Percentiles rank a stretch among this genome's conserved stretches.
Conservation (phyloP, 1,139 yeast species). For the Taphrina sp. region DNA sequence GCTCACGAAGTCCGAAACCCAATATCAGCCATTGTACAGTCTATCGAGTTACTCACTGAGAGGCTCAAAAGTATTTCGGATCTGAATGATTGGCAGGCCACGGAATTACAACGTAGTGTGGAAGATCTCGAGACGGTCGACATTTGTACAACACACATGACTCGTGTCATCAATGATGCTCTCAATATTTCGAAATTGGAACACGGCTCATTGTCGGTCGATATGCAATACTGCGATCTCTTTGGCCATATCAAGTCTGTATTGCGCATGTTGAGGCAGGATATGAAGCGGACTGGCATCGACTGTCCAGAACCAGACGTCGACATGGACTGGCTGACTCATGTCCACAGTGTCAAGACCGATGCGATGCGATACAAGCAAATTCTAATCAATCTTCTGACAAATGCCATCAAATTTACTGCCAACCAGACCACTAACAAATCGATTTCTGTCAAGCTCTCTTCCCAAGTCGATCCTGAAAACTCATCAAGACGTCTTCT, state of each 20-base stretch:
- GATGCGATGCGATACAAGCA: slow-evolving; percentile 29
- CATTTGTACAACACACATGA: slow-evolving; percentile 15
- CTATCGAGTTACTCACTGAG: slow-evolving; percentile 30
- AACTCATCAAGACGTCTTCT: background rate
- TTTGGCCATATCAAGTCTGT: background rate
- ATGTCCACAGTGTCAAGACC: background rate
- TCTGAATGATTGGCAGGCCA: background rate
- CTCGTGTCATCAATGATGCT: slow-evolving; percentile 18
- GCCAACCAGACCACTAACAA: background rate
- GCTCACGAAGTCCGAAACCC: slow-evolving; percentile 39
- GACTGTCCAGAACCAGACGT: background rate
- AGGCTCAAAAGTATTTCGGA: background rate
- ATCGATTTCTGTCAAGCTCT: background rate
- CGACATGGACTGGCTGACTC: background rate
- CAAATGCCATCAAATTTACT: slow-evolving; percentile 28
- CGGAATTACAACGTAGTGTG: background rate
- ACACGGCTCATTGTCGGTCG: slow-evolving; percentile 3
- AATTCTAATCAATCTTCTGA: slow-evolving; percentile 24
- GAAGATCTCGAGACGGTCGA: slow-evolving; percentile 13
- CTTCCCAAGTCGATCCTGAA: background rate
- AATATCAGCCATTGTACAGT: slow-evolving; percentile 35
- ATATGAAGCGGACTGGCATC: slow-evolving; percentile 11
- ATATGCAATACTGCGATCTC: slow-evolving; percentile 2
- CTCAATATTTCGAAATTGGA: slow-evolving; percentile 12
- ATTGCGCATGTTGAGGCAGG: slow-evolving; percentile 5